Evolutionary conservation across 1,284 basidiomycete genomes (phyloP).

Genomic region (Cystobasidium pallidum): DNA sequence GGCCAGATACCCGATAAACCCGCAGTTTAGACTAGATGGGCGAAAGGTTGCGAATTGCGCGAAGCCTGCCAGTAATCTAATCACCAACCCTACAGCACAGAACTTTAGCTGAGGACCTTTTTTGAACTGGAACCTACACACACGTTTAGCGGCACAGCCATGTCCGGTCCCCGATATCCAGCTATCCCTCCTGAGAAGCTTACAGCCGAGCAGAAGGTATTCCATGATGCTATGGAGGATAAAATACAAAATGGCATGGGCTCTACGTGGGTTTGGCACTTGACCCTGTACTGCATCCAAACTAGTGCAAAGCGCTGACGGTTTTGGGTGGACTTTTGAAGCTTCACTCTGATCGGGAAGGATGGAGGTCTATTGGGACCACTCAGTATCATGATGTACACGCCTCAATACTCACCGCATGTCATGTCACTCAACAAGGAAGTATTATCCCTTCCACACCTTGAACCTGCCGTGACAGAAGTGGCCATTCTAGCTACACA

Average conservation of each 20-base stretch:
- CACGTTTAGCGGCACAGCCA: background rate
- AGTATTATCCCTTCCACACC: constrained; percentile 7
- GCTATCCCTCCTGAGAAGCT: constrained; percentile 26
- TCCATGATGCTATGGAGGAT: constrained; percentile 11
- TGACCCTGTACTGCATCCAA: background rate
- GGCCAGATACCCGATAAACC: too few species aligned
- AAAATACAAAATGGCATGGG: constrained; percentile 24
- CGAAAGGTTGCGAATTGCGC: too few species aligned
- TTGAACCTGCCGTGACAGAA: constrained; percentile 20
- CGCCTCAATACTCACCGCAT: constrained; percentile 3
- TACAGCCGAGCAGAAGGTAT: constrained; percentile 18
- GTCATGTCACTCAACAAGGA: constrained; percentile 25
- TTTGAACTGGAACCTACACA: background rate
- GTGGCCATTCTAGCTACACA: constrained; percentile 19
- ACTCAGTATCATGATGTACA: constrained; percentile 26
- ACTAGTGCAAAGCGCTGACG: background rate
- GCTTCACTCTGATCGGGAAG: constrained; percentile 25
- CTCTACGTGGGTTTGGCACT: background rate
- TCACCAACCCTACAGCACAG: too few species aligned
- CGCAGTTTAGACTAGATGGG: too few species aligned
- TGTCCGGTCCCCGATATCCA: constrained; percentile 26
- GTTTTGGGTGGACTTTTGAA: background rate
- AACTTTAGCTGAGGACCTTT: too few species aligned
- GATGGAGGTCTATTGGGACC: constrained; percentile 19
- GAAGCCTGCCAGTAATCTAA: too few species aligned